Percentiles rank a stretch among this genome's conserved stretches.
phyloP scores from a whole-genome alignment of 176 grass and related monocot genomes.

The Oryza rufipogon region DNA sequence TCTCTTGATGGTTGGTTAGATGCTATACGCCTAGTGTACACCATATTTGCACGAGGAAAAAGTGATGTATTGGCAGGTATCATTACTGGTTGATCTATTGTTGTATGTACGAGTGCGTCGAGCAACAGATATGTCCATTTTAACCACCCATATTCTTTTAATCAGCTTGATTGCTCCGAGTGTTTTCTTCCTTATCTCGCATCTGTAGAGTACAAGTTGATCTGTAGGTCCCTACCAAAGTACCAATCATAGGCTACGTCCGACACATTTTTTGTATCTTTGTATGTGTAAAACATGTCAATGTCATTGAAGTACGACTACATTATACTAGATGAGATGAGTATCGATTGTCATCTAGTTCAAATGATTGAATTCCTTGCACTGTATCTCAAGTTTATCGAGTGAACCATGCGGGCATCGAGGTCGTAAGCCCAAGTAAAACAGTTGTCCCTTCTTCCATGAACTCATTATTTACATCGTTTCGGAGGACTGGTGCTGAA shows the following conservation, averaged over 20 bases:
- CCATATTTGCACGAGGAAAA: constrained; percentile 72
- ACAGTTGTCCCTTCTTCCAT: neutral
- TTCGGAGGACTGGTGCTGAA: neutral
- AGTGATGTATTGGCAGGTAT: constrained; percentile 74
- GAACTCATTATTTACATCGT: neutral
- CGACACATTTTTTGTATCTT: neutral
- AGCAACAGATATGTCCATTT: constrained; percentile 9
- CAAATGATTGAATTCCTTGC: neutral
- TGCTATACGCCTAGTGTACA: constrained; percentile 76
- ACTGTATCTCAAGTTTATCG: neutral
- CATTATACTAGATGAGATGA: neutral
- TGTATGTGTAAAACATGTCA: constrained; percentile 9
- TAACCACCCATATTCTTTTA: neutral
- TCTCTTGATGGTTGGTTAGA: constrained; percentile 72
- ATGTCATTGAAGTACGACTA: neutral
- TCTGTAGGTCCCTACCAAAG: neutral
- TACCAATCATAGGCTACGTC: neutral
- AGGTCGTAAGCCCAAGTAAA: neutral
- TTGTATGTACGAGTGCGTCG: constrained; percentile 3
- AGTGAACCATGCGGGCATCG: neutral
- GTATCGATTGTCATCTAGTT: neutral
- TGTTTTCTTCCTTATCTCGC: neutral
- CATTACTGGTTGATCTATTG: constrained; percentile 57
- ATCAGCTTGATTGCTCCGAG: constrained; percentile 12
- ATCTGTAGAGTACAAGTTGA: constrained; percentile 33